Conservation (phyloP, 2,329 filamentous ascomycete species). For the Beauveria bassiana region DNA sequence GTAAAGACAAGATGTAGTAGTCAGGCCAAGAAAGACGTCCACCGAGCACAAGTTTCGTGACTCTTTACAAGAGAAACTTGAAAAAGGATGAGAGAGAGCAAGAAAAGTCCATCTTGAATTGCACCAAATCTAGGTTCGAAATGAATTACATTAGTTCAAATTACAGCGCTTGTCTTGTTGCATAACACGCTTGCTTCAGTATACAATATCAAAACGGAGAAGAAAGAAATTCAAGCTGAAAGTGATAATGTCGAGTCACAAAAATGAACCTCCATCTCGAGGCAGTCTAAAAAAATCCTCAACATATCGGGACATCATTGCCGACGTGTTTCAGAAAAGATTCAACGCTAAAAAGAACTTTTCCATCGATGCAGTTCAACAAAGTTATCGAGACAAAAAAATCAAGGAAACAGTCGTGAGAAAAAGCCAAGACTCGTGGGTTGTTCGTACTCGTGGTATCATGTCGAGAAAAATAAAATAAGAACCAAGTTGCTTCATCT, state of each 20-base stretch:
- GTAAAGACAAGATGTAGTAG: conserved; percentile 24
- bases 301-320: background rate
- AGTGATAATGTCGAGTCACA: background rate
- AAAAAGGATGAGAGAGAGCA: background rate
- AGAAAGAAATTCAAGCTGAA: background rate
- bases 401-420: background rate
- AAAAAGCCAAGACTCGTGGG: background rate
- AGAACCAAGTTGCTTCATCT: background rate
- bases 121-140: background rate
- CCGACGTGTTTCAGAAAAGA: background rate
- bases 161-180: background rate
- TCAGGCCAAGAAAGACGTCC: background rate
- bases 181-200: background rate
- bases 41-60: background rate
- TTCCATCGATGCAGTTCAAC: background rate
- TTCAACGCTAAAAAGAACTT: background rate
- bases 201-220: background rate
- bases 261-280: background rate
- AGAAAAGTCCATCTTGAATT: background rate
- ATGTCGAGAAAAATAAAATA: background rate
- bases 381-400: background rate
- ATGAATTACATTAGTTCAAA: background rate
- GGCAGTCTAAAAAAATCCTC: background rate
- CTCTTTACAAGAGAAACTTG: background rate
- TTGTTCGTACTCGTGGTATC: conserved; percentile 1